Evolutionary conservation across 192 early-diverging fungal species (phyloP).

Genomic region (Martensiomyces pterosporus): DNA sequence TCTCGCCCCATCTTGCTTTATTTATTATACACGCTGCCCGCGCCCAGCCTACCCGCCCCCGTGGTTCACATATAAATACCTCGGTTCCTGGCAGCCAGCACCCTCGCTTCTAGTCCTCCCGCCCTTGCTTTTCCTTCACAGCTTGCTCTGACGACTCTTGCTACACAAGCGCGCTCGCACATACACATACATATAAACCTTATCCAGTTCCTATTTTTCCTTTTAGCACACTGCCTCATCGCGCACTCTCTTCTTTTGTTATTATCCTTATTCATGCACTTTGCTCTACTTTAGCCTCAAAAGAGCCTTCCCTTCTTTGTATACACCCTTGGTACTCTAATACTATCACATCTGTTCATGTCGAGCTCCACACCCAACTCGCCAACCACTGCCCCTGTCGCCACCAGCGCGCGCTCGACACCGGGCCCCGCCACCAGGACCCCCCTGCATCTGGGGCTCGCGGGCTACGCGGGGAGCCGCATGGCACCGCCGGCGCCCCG

Average conservation of each 20-base stretch:
- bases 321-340: not conserved
- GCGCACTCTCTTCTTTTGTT: no score
- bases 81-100: constrained; percentile 31
- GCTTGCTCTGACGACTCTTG: no score
- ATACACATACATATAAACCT: no score
- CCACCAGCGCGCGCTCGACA: constrained; percentile 12
- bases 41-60: no score
- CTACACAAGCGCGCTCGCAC: no score
- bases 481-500: constrained; percentile 3
- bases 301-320: not conserved
- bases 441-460: constrained; percentile 12
- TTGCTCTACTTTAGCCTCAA: not conserved
- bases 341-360: constrained; percentile 10
- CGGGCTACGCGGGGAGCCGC: constrained; percentile 8
- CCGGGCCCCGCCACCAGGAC: constrained; percentile 1
- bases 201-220: no score
- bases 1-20: constrained; percentile 26
- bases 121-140: constrained; percentile 7
- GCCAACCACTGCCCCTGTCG: constrained; percentile 4
- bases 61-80: constrained; percentile 37
- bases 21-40: no score
- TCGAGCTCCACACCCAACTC: constrained; percentile 25
- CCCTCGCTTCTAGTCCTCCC: no score
- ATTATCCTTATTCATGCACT: not conserved
- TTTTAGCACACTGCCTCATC: no score